Conservation (phyloP, 1,284 basidiomycete species). For the Ceratobasidium sp. region DNA sequence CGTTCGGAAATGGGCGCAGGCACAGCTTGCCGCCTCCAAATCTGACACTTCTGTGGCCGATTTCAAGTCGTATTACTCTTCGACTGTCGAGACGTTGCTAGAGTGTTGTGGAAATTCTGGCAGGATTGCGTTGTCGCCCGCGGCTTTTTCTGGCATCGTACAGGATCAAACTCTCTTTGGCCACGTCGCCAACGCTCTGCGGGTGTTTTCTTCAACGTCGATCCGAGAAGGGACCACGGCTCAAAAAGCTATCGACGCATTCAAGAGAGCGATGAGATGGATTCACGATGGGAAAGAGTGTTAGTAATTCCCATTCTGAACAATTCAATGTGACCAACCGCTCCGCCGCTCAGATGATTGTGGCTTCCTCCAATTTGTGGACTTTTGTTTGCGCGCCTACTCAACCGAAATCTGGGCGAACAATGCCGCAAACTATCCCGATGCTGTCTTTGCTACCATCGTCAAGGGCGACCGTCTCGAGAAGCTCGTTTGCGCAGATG, state of each 20-base stretch:
- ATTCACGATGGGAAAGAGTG: slow-evolving; percentile 11
- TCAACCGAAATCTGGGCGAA: slow-evolving; percentile 70
- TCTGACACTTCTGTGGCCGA: slow-evolving; percentile 36
- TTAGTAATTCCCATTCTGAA: not conserved
- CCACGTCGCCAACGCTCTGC: not conserved
- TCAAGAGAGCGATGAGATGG: slow-evolving; percentile 33
- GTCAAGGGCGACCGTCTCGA: slow-evolving; percentile 77
- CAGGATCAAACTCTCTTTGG: slow-evolving; percentile 54
- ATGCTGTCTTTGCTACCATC: slow-evolving; percentile 81
- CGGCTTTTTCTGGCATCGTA: not conserved
- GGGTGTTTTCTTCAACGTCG: not conserved
- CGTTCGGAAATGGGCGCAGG: slow-evolving; percentile 69
- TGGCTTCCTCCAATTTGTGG: slow-evolving; percentile 69
- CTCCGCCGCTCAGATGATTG: slow-evolving; percentile 65
- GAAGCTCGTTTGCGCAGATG: slow-evolving; percentile 60
- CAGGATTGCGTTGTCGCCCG: not conserved
- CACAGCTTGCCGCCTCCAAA: slow-evolving; percentile 50
- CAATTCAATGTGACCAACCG: not conserved
- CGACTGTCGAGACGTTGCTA: slow-evolving; percentile 8
- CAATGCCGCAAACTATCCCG: slow-evolving; percentile 73
- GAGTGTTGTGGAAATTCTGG: not conserved
- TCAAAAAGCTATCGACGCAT: slow-evolving; percentile 9
- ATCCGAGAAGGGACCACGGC: slow-evolving; percentile 1
- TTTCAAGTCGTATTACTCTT: slow-evolving; percentile 40
- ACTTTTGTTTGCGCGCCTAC: slow-evolving; percentile 65